Base-by-base conservation (phyloP, 495 filamentous ascomycete species). In the Aspergillus avenaceus region DNA sequence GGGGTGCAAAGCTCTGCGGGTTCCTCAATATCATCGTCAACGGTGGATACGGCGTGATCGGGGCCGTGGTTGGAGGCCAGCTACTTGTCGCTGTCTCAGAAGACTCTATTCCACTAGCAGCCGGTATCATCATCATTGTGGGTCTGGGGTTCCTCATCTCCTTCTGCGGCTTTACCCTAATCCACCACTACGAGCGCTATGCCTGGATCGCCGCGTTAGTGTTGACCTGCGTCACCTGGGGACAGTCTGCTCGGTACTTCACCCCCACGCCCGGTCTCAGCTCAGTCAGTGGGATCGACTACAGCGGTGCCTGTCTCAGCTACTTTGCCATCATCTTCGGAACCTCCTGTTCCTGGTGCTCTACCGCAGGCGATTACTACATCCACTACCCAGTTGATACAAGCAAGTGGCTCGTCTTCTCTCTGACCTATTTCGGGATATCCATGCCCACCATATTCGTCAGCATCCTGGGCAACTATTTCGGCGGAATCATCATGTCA, bases 151-250 rank as follows among this genome's bases (percentile, higher is more conserved):
- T 80, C 26, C 47, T 77, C 32, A 68, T 81, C 37, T 76, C 77
- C 3, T 75, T 81, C 55, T 79, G 74, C 56, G 79, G 79, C 14
- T 81, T 74, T 44, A 59, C 59, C 0, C 59, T 78, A 1, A 68
- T 83, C 28, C 79, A 83, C 54, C 54, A 67, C 4, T 83, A 76
- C 55, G 78, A 81, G 61, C 71, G 75, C 22, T 81, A 68, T 44
- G 75, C 78, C 24, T 81, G 77, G 77, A 75, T 80, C 56, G 67
- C 73, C 9, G 72, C 72, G 18, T 50, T 80, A 24, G 27, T 63
- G 18, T 40, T 63, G 12, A 47, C 61, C 16, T 47, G 50, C 40
- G 54, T 56, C 0, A 47, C 47, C 3, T 60, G 44, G 28, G 54
- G 54, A 4, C 51, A 54, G 14, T 42, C 53, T 2, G 47, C 41